Evolutionary conservation across 225 moss, liverwort and hornwort species (phyloP), one percentile per base, ranked within the genome.

Genomic region (Physcomitrellopsis africana): DNA sequence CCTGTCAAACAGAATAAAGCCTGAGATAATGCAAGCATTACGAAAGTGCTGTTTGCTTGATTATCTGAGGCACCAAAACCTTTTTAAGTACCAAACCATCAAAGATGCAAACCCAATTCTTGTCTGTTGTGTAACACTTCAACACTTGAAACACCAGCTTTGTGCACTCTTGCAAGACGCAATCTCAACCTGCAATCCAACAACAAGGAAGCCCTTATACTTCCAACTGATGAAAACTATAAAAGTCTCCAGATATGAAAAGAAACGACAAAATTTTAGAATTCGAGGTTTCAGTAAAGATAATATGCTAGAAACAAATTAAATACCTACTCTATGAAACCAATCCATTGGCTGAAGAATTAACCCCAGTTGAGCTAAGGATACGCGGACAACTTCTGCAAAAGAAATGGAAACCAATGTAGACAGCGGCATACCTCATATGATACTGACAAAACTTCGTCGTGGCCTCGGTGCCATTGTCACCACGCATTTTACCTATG

Each of bases 151-250:
- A 68, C 58, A 6, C 58, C 69, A 73, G 42, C 20, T 69, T 51
- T 27, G n/a, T 46, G 45, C 56, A 51, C 59, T 65, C 17, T 37
- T 6, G 44, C 27, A 75, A 29, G 60, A 53, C 46, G 32, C 2
- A 64, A 16, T 19, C 48, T 46, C 23, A 70, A 59, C 69, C 60
- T 82, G 54, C 47, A 78, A 60, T 70, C 24, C 15, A 54, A 47
- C 65, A 26, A 27, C 43, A 65, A 27, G 51, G 10, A 43, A 60
- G 64, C 46, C 15, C 55, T 26, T 45, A 24, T 20, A 20, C 12
- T 54, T 64, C 64, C 51, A 72, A 24, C 6, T 10, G 18, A 51
- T 26, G 7, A 52, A 15, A 42, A 60, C 51, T 18, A 24, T 44
- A 2, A 12, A 58, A 29, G 56, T 51, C 0, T 11, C 47, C 15